A percentile compares a stretch with the other conserved stretches of the same genome.
Conservation (phyloP, 495 filamentous ascomycete species). For the Monascus purpureus region DNA sequence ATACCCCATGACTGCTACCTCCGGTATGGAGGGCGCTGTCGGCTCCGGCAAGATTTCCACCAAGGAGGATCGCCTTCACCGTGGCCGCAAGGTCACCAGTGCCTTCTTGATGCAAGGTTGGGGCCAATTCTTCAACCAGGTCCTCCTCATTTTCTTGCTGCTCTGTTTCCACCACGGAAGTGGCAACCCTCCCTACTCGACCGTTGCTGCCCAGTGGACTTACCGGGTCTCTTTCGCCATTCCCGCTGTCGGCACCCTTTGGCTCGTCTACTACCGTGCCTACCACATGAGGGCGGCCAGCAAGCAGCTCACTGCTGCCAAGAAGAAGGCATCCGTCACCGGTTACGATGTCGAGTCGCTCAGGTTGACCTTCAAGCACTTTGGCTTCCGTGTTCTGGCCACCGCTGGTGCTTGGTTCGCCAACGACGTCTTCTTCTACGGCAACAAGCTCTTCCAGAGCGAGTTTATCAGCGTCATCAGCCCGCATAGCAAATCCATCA, state of each 20-base stretch:
- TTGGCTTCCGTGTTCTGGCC: conserved; percentile 70
- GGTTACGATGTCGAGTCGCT: conserved; percentile 80
- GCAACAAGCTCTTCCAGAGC: conserved; percentile 90
- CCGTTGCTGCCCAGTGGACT: conserved; percentile 61
- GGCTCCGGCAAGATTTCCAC: conserved; percentile 75
- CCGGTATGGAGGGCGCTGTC: conserved; percentile 83
- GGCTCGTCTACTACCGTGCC: conserved; percentile 80
- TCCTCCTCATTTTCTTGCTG: conserved; percentile 64
- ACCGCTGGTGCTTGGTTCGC: conserved; percentile 76
- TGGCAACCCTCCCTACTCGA: conserved; percentile 59
- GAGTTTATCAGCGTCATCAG: conserved; percentile 72
- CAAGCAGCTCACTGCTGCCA: conserved; percentile 59
- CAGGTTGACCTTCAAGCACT: conserved; percentile 57
- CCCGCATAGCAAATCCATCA: conserved; percentile 44
- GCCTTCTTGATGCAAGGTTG: conserved; percentile 96
- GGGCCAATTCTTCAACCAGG: conserved; percentile 89
- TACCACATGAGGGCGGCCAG: conserved; percentile 72
- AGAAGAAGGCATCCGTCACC: conserved; percentile 73
- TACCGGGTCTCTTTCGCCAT: conserved; percentile 78
- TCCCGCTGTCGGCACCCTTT: conserved; percentile 75
- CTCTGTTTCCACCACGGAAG: conserved; percentile 65
- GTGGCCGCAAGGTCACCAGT: conserved; percentile 80
- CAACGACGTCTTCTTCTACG: conserved; percentile 95
- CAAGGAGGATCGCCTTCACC: conserved; percentile 79
- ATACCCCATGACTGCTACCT: conserved; percentile 93